Evolutionary conservation across 495 filamentous ascomycete species (phyloP).

Genomic region (Penicillium argentinense): DNA sequence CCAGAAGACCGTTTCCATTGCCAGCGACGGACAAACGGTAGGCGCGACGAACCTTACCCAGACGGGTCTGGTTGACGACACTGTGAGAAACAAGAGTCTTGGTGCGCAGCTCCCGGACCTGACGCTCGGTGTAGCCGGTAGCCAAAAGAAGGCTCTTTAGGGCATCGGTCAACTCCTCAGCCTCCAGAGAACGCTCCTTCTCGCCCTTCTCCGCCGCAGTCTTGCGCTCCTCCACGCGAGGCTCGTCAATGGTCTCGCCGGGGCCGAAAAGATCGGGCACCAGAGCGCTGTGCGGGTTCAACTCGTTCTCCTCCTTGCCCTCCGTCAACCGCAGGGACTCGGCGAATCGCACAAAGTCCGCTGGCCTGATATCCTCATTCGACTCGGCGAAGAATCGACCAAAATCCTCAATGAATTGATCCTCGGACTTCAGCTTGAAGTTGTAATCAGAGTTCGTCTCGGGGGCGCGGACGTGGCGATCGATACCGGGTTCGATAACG

Average conservation of each 20-base stretch:
- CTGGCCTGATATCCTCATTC: slow-evolving; percentile 42
- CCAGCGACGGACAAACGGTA: slow-evolving; percentile 78
- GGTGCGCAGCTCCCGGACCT: slow-evolving; percentile 54
- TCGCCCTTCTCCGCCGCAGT: slow-evolving; percentile 35
- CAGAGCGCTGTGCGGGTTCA: slow-evolving; percentile 44
- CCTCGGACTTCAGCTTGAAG: slow-evolving; percentile 58
- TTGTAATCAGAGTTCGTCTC: slow-evolving; percentile 57
- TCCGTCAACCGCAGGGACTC: slow-evolving; percentile 49
- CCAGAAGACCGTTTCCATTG: slow-evolving; percentile 79
- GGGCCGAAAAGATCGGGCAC: slow-evolving; percentile 52
- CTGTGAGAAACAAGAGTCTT: slow-evolving; percentile 68
- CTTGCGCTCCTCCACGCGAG: slow-evolving; percentile 26
- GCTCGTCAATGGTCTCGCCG: slow-evolving; percentile 37
- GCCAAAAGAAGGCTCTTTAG: slow-evolving; percentile 61
- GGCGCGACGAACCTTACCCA: slow-evolving; percentile 79
- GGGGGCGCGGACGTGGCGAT: slow-evolving; percentile 59
- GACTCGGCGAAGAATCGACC: slow-evolving; percentile 56
- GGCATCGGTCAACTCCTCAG: slow-evolving; percentile 52
- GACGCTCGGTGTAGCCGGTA: slow-evolving; percentile 61
- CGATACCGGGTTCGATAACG: slow-evolving; percentile 70
- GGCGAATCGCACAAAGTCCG: slow-evolving; percentile 47
- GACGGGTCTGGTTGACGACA: slow-evolving; percentile 90
- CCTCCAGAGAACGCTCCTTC: slow-evolving; percentile 31
- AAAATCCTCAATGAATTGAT: slow-evolving; percentile 57
- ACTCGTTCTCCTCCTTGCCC: slow-evolving; percentile 52